Evolutionary conservation across 345 rosid genomes (phyloP).

Genomic region (Rhodamnia argentea): DNA sequence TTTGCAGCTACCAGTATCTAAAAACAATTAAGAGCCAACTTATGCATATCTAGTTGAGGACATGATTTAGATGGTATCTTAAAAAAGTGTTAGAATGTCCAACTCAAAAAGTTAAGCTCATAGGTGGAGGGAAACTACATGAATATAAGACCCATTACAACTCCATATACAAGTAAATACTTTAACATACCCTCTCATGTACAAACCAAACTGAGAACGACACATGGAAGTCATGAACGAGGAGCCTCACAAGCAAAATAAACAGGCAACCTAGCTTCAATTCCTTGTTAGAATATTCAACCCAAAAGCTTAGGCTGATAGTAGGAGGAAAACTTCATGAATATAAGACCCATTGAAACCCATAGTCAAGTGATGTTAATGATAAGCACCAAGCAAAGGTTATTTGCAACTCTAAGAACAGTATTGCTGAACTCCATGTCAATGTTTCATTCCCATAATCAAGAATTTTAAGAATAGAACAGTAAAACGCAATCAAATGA

Average conservation of each 20-base stretch:
- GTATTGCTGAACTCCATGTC: not conserved
- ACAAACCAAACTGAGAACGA: not conserved
- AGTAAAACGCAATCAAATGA: not conserved
- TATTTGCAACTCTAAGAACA: not conserved
- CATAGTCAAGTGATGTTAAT: not conserved
- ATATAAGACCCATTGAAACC: not conserved
- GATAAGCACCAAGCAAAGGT: not conserved
- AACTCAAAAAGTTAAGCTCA: not conserved
- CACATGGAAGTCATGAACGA: not conserved
- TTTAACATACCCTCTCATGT: not conserved
- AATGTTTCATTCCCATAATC: not conserved
- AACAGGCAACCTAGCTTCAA: not conserved
- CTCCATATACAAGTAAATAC: not conserved
- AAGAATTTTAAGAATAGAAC: not conserved
- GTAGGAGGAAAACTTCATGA: not conserved
- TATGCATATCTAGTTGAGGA: not conserved
- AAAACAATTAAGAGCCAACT: not conserved
- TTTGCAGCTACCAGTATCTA: not conserved
- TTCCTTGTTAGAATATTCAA: not conserved
- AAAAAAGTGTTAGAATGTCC: not conserved
- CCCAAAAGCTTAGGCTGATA: not conserved
- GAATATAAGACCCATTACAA: not conserved
- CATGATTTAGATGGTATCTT: not conserved
- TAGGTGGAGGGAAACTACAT: not conserved
- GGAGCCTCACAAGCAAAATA: not conserved